Conservation (phyloP, 140 eudicot species). For the Ambrosia hybrid region DNA sequence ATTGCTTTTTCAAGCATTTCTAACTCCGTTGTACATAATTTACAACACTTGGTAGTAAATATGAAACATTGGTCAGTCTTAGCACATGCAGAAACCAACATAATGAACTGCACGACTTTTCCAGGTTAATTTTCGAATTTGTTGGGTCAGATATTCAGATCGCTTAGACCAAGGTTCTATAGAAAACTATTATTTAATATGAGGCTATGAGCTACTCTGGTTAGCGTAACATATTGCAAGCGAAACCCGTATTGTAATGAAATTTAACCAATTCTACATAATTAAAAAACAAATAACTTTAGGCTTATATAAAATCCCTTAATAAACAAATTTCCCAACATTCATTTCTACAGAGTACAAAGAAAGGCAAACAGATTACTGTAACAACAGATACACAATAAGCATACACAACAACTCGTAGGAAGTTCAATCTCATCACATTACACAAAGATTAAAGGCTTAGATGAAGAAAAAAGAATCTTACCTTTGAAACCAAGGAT, state of each 20-base stretch:
- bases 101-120: conserved; percentile 7
- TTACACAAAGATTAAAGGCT: neutral
- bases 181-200: too few relatives aligned
- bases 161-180: too few relatives aligned
- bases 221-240: neutral
- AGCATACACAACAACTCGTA: neutral
- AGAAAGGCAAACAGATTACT: neutral
- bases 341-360: neutral
- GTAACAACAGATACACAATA: neutral
- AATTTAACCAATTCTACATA: conserved; percentile 2
- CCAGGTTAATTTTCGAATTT: neutral
- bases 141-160: too few relatives aligned
- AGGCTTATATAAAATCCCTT: neutral
- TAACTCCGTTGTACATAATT: neutral
- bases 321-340: conserved; percentile 8
- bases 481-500: conserved; percentile 81
- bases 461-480: neutral
- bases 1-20: conserved; percentile 2
- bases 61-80: too few relatives aligned
- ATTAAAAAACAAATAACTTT: neutral
- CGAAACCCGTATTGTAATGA: neutral
- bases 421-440: too few relatives aligned
- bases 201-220: too few relatives aligned
- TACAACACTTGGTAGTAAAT: too few relatives aligned
- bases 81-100: too few relatives aligned